Base-by-base conservation (phyloP, 78 protist species). In the Speleostelium caveatum region DNA sequence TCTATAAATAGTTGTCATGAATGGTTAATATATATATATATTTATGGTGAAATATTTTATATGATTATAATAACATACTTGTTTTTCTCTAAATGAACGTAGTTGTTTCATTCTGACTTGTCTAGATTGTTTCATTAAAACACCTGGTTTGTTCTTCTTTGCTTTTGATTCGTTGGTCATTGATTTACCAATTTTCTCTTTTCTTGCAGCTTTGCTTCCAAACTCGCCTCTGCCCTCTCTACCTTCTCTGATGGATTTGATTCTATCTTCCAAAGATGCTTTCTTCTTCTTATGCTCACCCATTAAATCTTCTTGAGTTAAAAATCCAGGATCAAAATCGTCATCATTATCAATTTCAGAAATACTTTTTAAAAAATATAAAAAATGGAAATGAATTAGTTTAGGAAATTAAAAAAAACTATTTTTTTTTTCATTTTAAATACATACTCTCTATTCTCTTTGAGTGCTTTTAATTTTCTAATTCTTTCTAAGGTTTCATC, bases 211-310 rank as follows among this genome's bases (percentile, higher is more conserved):
- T 69, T 63, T 61, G 36, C 71, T 63, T 24, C 53, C 63, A 49
- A 69, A 89, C 16, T 78, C 87, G 30, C 63, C 88, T 56, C 93
- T 66, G 42, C 62, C 93, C 22, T 65, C 94, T 60, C 94, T 73
- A 73, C 87, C 87, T 26, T 68, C 83, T 67, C 53, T 38, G 6
- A 72, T 59, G 30, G 35, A 4, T 17, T 42, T 51, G 2, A 87
- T 41, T 76, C 93, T 76, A 62, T 87, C 93, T 30, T 39, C 53
- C 59, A 28, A 22, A 2, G 41, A n/a, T 2, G 12, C 53, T 51
- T 39, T 73, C 73, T 58, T 69, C 35, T 45, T 66, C 85, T 87
- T 87, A 61, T 69, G 76, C 33, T 36, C 12, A 30, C 85, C 85
- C 1, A 22, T 6, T 21, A 86, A 59, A 66, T 67, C 62, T 19